A percentile compares a stretch with the other conserved stretches of the same genome.
phyloP scores from a whole-genome alignment of 495 filamentous ascomycete genomes.

The Ramalina peruviana region DNA sequence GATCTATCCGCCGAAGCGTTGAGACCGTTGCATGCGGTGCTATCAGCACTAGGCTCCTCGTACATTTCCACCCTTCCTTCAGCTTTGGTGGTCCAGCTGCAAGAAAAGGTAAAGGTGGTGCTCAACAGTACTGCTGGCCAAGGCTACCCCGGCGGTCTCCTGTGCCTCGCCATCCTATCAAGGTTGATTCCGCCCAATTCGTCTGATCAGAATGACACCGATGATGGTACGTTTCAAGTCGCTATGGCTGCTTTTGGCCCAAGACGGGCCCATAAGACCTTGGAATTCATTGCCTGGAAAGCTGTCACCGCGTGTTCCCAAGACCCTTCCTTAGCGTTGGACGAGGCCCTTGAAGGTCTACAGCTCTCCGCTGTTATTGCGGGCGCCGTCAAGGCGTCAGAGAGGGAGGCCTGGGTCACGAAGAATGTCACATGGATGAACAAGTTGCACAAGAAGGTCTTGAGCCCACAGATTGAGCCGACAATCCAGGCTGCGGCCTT shows the following conservation, averaged over 20 bases:
- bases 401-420: slow-evolving; percentile 32
- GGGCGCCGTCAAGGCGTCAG: slow-evolving; percentile 26
- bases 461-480: slow-evolving; percentile 7
- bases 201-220: not conserved
- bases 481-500: not conserved
- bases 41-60: slow-evolving; percentile 21
- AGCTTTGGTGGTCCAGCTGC: slow-evolving; percentile 29
- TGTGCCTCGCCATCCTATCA: slow-evolving; percentile 37
- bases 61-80: slow-evolving; percentile 24
- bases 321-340: slow-evolving; percentile 22
- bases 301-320: slow-evolving; percentile 31
- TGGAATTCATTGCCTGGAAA: slow-evolving; percentile 39
- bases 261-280: slow-evolving; percentile 36
- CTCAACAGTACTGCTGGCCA: slow-evolving; percentile 31
- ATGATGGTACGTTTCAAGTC: slow-evolving; percentile 17
- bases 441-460: slow-evolving; percentile 41
- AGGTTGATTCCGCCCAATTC: slow-evolving; percentile 19
- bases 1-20: slow-evolving; percentile 29
- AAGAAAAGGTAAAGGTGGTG: slow-evolving; percentile 31
- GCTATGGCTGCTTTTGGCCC: slow-evolving; percentile 35
- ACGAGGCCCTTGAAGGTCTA: slow-evolving; percentile 34
- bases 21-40: slow-evolving; percentile 28
- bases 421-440: slow-evolving; percentile 28
- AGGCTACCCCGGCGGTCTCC: slow-evolving; percentile 32
- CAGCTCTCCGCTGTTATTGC: slow-evolving; percentile 35